Evolutionary conservation across 257 asterid species (phyloP), one percentile per base, ranked within the genome.

Genomic region (Thymus quinquecostatus): DNA sequence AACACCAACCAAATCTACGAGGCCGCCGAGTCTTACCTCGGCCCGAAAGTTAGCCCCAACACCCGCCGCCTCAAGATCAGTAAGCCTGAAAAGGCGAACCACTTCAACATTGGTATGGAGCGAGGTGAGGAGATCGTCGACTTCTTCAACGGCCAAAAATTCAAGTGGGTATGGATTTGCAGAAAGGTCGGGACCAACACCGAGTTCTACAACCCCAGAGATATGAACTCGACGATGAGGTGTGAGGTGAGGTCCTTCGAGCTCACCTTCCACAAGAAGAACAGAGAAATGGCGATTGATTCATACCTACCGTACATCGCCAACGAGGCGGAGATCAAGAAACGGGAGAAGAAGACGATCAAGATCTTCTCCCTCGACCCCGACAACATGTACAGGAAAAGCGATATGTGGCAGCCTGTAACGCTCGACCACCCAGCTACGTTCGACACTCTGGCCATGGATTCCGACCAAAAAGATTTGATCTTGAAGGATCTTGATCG

Each of bases 381-480:
- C 33, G 81, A 84, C 0, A 28, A 62, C 32, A 61, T 84, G 34
- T 86, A 80, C 68, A 28, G 77, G 11, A 48, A 66, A 2, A 81
- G 60, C 57, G 70, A 73, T 10, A 44, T 74, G 40, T 89, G 96
- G 94, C 57, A 12, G 2, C 70, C 87, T 0, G 75, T 86, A 1
- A 83, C 75, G 0, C 54, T 77, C 0, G 89, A 89, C 34, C 96
- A 89, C 34, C 96, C 96, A 1, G 72, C 91, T 0, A 89, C 83
- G 1, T 87, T 89, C 29, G 90, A 84, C 1, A 89, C 92, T 5
- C 58, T 89, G 66, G 96, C 95, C 0, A 89, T 89, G 92, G 95
- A 89, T 7, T 0, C 60, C 2, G 86, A 73, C 50, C 76, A 77
- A 33, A 87, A 89, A 34, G 78, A 72, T 1, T 69, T 66, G 86